Evolutionary conservation across 768 basidiomycete species (phyloP), one percentile per base, ranked within the genome.

Genomic region (Suillus hirtellus): DNA sequence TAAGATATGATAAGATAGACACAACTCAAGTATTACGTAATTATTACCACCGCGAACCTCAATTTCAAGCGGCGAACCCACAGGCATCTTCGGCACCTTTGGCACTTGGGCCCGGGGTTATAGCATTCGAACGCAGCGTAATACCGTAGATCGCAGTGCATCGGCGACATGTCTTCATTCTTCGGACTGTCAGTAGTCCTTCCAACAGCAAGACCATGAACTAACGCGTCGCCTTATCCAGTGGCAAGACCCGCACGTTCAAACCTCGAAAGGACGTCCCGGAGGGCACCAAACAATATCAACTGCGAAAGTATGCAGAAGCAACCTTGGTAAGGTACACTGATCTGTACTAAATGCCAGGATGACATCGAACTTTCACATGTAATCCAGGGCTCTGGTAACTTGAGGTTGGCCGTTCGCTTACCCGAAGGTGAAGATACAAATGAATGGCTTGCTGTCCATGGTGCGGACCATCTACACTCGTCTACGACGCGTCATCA

Each of bases 401-500:
- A 99, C 78, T 79, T 99, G 65, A 82, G 96, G 63, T 80, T 92
- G 53, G 96, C 97, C 0, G 97, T 99, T 24, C 88, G 90, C 66
- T 82, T 99, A 21, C 97, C 97, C 0, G 97, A 98, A 68, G 97
- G 97, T 44, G 97, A 99, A 76, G 97, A 99, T 74, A 76, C 88
- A 69, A 96, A 96, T 68, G 97, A 99, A 77, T 99, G 97, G 97
- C 88, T 99, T n/a, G 97, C 97, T 14, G 96, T 99, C 9, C 96
- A 99, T 73, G 93, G 97, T 97, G 67, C 63, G 86, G 75, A 52
- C 24, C 9, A 44, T 60, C 58, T 11, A 35, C 50, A 34, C 10
- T 55, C 58, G 40, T 61, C 38, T 40, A 50, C 43, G 46, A 31
- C 27, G 27, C 4, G 35, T 34, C 1, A 19, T 43, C 27, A 62